Percentiles rank a stretch among this genome's conserved stretches.
phyloP scores from a whole-genome alignment of 805 yeast species.

The Teunomyces gatunensis region DNA sequence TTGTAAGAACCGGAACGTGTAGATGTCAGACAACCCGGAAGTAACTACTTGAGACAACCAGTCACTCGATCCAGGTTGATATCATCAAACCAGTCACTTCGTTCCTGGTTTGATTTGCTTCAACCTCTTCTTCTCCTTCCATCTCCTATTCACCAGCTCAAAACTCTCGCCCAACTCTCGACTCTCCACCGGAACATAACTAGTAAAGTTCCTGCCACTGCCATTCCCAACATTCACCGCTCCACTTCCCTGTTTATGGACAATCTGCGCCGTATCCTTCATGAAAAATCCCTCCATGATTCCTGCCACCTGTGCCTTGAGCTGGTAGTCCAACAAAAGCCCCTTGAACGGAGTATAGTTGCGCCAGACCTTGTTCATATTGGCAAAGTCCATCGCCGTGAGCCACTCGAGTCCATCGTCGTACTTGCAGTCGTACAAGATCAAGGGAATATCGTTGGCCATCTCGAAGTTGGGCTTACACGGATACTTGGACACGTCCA shows the following conservation, averaged over 20 bases:
- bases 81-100: background rate
- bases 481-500: slow-evolving; percentile 57
- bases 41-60: too few relatives aligned
- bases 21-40: too few relatives aligned
- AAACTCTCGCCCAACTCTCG: slow-evolving; percentile 62
- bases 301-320: slow-evolving; percentile 53
- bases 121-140: slow-evolving; percentile 39
- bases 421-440: slow-evolving; percentile 81
- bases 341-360: slow-evolving; percentile 47
- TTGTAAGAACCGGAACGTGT: too few relatives aligned
- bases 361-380: slow-evolving; percentile 33
- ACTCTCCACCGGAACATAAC: slow-evolving; percentile 55
- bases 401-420: slow-evolving; percentile 65
- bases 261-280: slow-evolving; percentile 15
- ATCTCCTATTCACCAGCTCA: slow-evolving; percentile 68
- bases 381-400: slow-evolving; percentile 23
- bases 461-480: slow-evolving; percentile 77
- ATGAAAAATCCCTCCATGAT: slow-evolving; percentile 43
- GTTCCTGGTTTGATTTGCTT: background rate
- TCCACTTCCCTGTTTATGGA: slow-evolving; percentile 18
- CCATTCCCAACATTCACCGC: slow-evolving; percentile 76
- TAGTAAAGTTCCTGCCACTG: slow-evolving; percentile 53
- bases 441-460: slow-evolving; percentile 87
- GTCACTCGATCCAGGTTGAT: too few relatives aligned
- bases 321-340: slow-evolving; percentile 51